These are phyloP conservation scores for Metschnikowia lachancei DNA, from an alignment of 805 yeast genomes.

Conservation along the genomic window DNA sequence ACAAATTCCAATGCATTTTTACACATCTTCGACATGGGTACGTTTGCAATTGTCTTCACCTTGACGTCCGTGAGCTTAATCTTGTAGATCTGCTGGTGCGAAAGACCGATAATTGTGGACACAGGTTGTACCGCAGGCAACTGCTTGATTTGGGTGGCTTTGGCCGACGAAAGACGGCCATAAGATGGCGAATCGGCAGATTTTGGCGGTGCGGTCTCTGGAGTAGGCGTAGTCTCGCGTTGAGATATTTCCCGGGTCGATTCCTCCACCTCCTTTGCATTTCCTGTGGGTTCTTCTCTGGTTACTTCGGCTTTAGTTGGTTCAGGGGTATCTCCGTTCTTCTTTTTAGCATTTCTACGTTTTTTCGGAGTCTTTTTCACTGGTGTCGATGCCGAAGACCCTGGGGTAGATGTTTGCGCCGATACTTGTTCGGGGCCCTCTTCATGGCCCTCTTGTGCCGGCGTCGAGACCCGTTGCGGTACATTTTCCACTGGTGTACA, in stretches of 20 bases:
- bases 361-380: background rate
- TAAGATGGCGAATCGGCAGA: background rate
- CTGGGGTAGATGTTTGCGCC: too few species aligned
- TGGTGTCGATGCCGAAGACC: too few species aligned
- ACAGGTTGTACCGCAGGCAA: constrained; percentile 33
- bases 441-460: too few species aligned
- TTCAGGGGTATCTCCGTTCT: background rate
- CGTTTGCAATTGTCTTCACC: constrained; percentile 34
- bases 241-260: too few species aligned
- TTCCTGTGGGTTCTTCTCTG: too few species aligned
- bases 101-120: constrained; percentile 38
- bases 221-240: background rate
- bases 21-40: constrained; percentile 32
- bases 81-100: constrained; percentile 33
- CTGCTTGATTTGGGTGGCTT: constrained; percentile 11
- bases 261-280: too few species aligned
- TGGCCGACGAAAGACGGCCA: constrained; percentile 13
- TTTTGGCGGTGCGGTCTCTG: background rate
- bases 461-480: too few species aligned
- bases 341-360: background rate
- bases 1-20: constrained; percentile 28
- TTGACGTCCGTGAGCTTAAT: constrained; percentile 36
- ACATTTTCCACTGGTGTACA: too few species aligned
- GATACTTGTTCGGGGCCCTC: too few species aligned
- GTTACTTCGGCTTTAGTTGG: too few species aligned